Evolutionary conservation across 192 early-diverging fungal genomes (phyloP), one percentile per base, ranked within the genome.

Genomic region (Linnemannia hyalina): DNA sequence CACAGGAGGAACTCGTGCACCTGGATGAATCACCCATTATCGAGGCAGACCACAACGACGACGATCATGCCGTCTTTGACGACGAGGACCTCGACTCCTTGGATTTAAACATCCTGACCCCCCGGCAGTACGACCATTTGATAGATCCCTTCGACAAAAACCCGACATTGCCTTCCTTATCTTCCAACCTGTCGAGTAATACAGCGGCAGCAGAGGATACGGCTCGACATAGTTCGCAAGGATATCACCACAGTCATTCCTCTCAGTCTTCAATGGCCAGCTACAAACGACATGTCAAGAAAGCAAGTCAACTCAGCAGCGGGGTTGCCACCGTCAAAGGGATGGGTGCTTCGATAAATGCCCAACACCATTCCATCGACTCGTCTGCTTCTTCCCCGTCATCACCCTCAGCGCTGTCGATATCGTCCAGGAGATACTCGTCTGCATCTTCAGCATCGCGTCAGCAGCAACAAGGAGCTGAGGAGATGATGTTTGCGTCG

Each of bases 401-500:
- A 63, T 71, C 81, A 29, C 57, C 78, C 20, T 38, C 65, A 32
- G 29, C 60, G 2, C 60, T 65, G 11, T 65, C 60, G 8, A 65
- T 65, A 65, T 65, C 29, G 4, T 65, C 60, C 60, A 60, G 35
- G 15, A 49, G 23, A 16, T 3, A 41, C n/a, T 29, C 54, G 7
- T n/a, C 65, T 52, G 9, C 35, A 32, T 23, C 13, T 29, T n/a
- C 68, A 42, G 63, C 36, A 49, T 41, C 26, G 42, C 18, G 22
- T 1, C 26, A 49, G 10, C 26, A 49, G 10, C 73, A 69, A 0
- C 35, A 60, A 13, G 29, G 71, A 7, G 18, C 36, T 2, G 74
- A 75, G 42, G 83, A 85, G 6, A 85, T 85, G 83, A 70, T 76
- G 78, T 80, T 73, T 80, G 78, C 83, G 8, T 85, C 83, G 0